phyloP scores from a whole-genome alignment of 2,329 filamentous ascomycete genomes.

The Colletotrichum gloeosporioides region DNA sequence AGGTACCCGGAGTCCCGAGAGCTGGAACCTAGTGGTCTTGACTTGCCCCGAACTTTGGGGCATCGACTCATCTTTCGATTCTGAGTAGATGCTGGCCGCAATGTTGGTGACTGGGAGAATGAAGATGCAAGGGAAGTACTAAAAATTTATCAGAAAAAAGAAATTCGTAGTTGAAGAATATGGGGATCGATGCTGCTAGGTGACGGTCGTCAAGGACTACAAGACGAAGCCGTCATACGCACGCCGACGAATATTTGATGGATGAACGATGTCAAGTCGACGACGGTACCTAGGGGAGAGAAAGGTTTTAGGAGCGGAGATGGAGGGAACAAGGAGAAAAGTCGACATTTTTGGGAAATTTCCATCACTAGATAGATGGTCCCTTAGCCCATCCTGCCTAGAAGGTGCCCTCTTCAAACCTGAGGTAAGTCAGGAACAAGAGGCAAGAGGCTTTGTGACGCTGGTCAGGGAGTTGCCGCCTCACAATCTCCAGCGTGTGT shows the following conservation, averaged over 20 bases:
- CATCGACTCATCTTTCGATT: not conserved
- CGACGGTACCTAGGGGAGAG: not conserved
- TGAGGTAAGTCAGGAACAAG: fast-evolving
- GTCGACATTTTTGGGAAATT: not conserved
- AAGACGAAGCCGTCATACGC: not conserved
- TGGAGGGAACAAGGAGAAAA: not conserved
- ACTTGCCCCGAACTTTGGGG: not conserved
- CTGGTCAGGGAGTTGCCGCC: not conserved
- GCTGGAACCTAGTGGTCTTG: not conserved
- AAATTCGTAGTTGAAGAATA: not conserved
- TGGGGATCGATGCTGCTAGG: not conserved
- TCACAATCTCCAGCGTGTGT: not conserved
- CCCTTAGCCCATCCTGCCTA: not conserved
- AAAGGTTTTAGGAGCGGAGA: not conserved
- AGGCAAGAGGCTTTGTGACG: not conserved
- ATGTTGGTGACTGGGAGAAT: not conserved
- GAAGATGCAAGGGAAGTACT: not conserved
- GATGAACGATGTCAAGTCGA: not conserved
- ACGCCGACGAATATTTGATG: not conserved
- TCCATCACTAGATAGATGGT: not conserved
- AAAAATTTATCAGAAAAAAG: not conserved
- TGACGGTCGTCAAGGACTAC: not conserved
- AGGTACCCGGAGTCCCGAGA: not conserved
- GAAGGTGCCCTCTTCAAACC: not conserved
- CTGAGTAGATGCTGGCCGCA: too few species aligned